A percentile compares a stretch with the other conserved stretches of the same genome.
Conservation (phyloP, 805 yeast genomes). For the Jamesozyma lodderae region DNA sequence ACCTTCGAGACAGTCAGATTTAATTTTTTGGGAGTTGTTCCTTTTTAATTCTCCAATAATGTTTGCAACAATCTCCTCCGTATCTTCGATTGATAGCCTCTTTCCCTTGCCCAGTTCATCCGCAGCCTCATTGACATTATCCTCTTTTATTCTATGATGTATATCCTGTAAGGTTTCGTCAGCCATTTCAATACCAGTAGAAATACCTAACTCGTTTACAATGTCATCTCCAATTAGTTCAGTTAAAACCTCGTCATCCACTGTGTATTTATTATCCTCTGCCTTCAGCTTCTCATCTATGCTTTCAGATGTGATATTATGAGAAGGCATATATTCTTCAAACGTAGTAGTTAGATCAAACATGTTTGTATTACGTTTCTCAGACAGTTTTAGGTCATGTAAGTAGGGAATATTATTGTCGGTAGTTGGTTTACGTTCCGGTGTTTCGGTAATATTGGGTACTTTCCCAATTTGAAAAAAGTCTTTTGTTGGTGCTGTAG, state of each 20-base stretch:
- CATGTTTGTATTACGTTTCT: slow-evolving; percentile 14
- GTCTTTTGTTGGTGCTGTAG: slow-evolving; percentile 12
- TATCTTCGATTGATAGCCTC: too few relatives aligned
- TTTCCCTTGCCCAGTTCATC: too few relatives aligned
- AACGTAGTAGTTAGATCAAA: slow-evolving; percentile 22
- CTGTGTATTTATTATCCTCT: neutral
- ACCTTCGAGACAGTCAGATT: too few relatives aligned
- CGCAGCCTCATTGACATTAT: neutral
- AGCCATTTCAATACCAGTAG: neutral
- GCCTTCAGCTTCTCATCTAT: neutral
- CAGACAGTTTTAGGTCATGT: neutral
- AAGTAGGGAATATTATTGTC: neutral
- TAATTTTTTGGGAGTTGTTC: too few relatives aligned
- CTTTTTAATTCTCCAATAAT: too few relatives aligned
- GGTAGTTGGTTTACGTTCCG: neutral
- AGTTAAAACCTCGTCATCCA: too few relatives aligned
- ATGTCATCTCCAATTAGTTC: neutral
- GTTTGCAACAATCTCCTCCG: too few relatives aligned
- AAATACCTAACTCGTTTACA: neutral
- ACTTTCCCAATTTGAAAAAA: slow-evolving; percentile 10
- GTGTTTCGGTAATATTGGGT: slow-evolving; percentile 1
- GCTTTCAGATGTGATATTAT: neutral
- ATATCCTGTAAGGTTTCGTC: neutral
- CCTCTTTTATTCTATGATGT: neutral
- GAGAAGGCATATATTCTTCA: slow-evolving; percentile 21